Conservation (phyloP, 2,329 filamentous ascomycete genomes). For the Remersonia thermophila region DNA sequence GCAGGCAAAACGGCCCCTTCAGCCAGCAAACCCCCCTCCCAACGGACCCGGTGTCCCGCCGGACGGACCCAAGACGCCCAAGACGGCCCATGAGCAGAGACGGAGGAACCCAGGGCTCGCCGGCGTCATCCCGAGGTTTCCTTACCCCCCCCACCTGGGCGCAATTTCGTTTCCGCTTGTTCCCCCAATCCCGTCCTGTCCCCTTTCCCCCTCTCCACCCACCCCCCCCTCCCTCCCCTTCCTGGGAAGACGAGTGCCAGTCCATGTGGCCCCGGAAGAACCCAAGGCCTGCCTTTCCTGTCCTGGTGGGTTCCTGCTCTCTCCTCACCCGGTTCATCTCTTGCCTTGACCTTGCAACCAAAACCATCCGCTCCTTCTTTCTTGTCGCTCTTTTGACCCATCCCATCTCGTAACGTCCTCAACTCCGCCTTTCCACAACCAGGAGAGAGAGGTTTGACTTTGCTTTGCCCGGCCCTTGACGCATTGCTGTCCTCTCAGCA, state of each 20-base stretch:
- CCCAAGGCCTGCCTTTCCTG: not conserved
- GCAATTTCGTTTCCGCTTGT: constrained; percentile 19
- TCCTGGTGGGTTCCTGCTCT: constrained; percentile 8
- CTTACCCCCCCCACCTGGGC: constrained; percentile 3
- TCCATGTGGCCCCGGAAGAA: constrained; percentile 8
- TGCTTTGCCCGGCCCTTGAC: not conserved
- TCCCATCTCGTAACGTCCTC: constrained; percentile 12
- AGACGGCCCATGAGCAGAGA: too few species aligned
- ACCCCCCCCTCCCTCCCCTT: too few species aligned
- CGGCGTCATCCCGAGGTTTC: constrained; percentile 13
- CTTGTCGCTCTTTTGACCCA: constrained; percentile 16
- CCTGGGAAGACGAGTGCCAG: too few species aligned
- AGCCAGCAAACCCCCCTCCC: too few species aligned
- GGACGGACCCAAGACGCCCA: too few species aligned
- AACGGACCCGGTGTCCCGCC: too few species aligned
- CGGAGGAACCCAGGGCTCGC: not conserved
- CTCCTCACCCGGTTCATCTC: constrained; percentile 9
- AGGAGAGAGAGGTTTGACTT: constrained; percentile 3
- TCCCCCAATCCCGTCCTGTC: too few species aligned
- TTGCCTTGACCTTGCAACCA: too few species aligned
- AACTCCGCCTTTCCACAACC: constrained; percentile 7
- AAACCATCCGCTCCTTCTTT: constrained; percentile 15
- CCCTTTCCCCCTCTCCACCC: too few species aligned
- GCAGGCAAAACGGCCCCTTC: too few species aligned
- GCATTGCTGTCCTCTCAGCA: constrained; percentile 10